Evolutionary conservation across 2,329 filamentous ascomycete genomes (phyloP).

Genomic region (Xylariaceae sp.): DNA sequence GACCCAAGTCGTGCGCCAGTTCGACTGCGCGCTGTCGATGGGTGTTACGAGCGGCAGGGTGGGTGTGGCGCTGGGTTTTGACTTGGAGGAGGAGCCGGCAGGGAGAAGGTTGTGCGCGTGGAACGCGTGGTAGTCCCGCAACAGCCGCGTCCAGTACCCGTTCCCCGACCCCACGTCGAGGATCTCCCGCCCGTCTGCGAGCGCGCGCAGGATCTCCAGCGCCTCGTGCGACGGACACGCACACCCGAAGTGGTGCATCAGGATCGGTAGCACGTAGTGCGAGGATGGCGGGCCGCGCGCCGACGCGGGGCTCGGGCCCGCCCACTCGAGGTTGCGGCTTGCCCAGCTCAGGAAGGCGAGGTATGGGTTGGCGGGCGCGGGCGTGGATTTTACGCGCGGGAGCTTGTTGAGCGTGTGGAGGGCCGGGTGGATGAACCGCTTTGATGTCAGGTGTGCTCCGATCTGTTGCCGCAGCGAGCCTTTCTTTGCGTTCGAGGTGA

Average conservation of each 20-base stretch:
- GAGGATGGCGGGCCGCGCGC: constrained; percentile 52
- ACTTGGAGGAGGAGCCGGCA: not conserved
- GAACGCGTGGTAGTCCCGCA: constrained; percentile 49
- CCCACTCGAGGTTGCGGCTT: constrained; percentile 68
- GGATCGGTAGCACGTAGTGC: constrained; percentile 73
- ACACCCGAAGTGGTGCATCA: constrained; percentile 83
- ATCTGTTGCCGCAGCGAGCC: constrained; percentile 63
- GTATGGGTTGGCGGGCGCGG: constrained; percentile 64
- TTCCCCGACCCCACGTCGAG: constrained; percentile 74
- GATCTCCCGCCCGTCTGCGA: constrained; percentile 60
- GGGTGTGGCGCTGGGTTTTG: not conserved
- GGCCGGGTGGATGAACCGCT: constrained; percentile 57
- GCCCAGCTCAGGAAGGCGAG: constrained; percentile 71
- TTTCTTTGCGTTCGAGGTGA: constrained; percentile 59
- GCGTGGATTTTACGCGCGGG: constrained; percentile 29
- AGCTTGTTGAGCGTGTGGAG: constrained; percentile 51
- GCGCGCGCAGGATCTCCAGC: constrained; percentile 62
- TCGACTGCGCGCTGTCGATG: constrained; percentile 71
- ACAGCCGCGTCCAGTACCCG: constrained; percentile 78
- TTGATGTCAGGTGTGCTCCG: constrained; percentile 60
- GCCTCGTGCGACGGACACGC: constrained; percentile 71
- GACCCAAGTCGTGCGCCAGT: constrained; percentile 74
- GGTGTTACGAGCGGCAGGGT: constrained; percentile 58
- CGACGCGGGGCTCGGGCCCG: constrained; percentile 61
- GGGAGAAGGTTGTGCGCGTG: not conserved